Percentiles rank a stretch among this genome's conserved stretches.
Evolutionary conservation across 805 yeast genomes (phyloP).

Genomic region (Yarrowia keelungensis): DNA sequence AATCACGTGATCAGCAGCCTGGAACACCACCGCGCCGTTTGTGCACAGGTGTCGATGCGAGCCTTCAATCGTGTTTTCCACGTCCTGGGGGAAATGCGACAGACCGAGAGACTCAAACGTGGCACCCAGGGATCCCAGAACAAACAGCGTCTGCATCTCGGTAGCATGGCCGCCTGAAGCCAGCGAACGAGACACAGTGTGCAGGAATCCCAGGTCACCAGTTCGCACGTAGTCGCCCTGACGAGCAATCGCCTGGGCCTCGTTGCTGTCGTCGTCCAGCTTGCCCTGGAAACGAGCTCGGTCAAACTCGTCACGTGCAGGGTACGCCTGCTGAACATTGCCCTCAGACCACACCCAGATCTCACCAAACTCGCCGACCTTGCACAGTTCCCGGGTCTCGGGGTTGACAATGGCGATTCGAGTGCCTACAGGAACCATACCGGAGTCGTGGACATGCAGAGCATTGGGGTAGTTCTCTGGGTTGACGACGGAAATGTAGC

Average conservation of each 20-base stretch:
- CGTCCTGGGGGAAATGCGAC: slow-evolving; percentile 87
- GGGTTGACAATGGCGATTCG: slow-evolving; percentile 96
- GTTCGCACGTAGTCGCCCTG: slow-evolving; percentile 80
- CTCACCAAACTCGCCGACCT: slow-evolving; percentile 93
- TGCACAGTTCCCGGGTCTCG: slow-evolving; percentile 79
- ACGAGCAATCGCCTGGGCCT: slow-evolving; percentile 22
- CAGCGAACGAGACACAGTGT: slow-evolving; percentile 62
- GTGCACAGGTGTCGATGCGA: slow-evolving; percentile 55
- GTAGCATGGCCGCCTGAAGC: slow-evolving; percentile 52
- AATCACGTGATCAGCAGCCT: slow-evolving; percentile 79
- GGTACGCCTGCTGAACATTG: slow-evolving; percentile 66
- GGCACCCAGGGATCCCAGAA: slow-evolving; percentile 81
- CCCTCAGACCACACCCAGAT: slow-evolving; percentile 96
- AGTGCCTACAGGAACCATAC: slow-evolving; percentile 94
- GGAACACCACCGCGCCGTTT: slow-evolving; percentile 68
- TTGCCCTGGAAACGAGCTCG: slow-evolving; percentile 66
- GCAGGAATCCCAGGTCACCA: slow-evolving; percentile 93
- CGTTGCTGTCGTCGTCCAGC: slow-evolving; percentile 54
- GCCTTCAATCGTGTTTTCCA: slow-evolving; percentile 71
- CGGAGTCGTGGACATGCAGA: slow-evolving; percentile 86
- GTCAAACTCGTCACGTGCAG: slow-evolving; percentile 59
- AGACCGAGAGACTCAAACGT: slow-evolving; percentile 92
- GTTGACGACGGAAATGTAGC: slow-evolving; percentile 78
- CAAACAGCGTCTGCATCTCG: slow-evolving; percentile 79
- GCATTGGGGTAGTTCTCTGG: slow-evolving; percentile 73